phyloP scores from a whole-genome alignment of 2,329 filamentous ascomycete species.

The Rhexocercosporidium sp. region DNA sequence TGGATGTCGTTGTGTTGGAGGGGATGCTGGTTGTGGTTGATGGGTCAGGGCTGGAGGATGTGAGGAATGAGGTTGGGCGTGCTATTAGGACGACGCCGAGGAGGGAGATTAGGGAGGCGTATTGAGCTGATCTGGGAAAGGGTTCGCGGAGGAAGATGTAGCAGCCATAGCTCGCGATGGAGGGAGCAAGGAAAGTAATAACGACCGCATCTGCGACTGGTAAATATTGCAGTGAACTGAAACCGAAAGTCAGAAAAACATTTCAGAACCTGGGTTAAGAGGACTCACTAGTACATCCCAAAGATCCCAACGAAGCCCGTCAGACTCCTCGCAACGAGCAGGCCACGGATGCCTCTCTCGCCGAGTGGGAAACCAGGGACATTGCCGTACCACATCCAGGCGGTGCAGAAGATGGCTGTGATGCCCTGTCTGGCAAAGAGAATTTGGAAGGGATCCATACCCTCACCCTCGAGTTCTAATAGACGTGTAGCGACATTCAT shows the following conservation, averaged over 20 bases:
- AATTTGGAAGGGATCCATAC: slow-evolving; percentile 84
- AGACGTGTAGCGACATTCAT: slow-evolving; percentile 86
- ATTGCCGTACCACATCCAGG: slow-evolving; percentile 75
- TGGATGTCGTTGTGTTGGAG: slow-evolving; percentile 15
- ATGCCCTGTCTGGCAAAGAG: slow-evolving; percentile 81
- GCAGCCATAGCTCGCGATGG: slow-evolving; percentile 79
- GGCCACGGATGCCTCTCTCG: slow-evolving; percentile 64
- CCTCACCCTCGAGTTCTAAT: slow-evolving; percentile 72
- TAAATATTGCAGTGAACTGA: slow-evolving; percentile 74
- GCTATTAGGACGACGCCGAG: slow-evolving; percentile 85
- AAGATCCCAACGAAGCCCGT: slow-evolving; percentile 80
- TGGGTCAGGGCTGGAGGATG: slow-evolving; percentile 20
- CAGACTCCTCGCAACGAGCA: slow-evolving; percentile 72
- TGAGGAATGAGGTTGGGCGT: slow-evolving; percentile 51
- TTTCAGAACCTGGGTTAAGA: background rate
- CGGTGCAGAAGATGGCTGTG: slow-evolving; percentile 67
- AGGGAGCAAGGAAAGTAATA: slow-evolving; percentile 84
- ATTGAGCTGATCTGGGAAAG: slow-evolving; percentile 77
- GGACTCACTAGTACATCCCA: slow-evolving; percentile 52
- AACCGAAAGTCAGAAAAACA: background rate
- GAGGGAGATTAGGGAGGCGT: slow-evolving; percentile 77
- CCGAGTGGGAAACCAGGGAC: slow-evolving; percentile 76
- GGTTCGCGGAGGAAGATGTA: slow-evolving; percentile 76
- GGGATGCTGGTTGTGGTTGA: background rate
- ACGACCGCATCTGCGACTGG: slow-evolving; percentile 88